phyloP scores from a whole-genome alignment of 2,329 filamentous ascomycete genomes.

The Paraconiothyrium sp. region DNA sequence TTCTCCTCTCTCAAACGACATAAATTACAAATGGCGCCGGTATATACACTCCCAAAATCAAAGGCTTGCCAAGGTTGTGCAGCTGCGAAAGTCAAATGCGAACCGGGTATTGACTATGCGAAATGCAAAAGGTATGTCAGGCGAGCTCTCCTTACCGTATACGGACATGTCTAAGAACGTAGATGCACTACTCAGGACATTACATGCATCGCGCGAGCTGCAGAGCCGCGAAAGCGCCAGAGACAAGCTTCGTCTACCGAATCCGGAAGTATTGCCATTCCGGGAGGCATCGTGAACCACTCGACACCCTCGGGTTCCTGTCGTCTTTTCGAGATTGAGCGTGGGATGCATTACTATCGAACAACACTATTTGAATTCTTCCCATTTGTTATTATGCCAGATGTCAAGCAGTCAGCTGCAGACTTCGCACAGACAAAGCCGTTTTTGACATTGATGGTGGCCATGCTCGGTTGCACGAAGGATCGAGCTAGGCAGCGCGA shows the following conservation, averaged over 20 bases:
- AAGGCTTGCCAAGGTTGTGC: conserved; percentile 23
- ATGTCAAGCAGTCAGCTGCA: not conserved
- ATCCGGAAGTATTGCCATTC: not conserved
- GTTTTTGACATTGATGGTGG: conserved; percentile 22
- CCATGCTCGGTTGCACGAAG: conserved; percentile 25
- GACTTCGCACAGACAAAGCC: conserved; percentile 17
- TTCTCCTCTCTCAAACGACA: not conserved
- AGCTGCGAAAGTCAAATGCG: conserved; percentile 22
- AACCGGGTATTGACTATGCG: conserved; percentile 19
- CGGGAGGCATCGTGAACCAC: not conserved
- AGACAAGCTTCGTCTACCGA: not conserved
- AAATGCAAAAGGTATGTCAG: conserved; percentile 24
- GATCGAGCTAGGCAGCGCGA: conserved; percentile 23
- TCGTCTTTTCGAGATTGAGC: conserved; percentile 16
- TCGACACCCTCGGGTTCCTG: not conserved
- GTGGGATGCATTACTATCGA: conserved; percentile 18
- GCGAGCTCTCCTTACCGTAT: not conserved
- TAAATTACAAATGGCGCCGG: conserved; percentile 14
- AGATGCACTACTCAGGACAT: conserved; percentile 20
- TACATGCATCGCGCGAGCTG: conserved; percentile 17
- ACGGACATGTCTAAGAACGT: not conserved
- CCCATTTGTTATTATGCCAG: conserved; percentile 21
- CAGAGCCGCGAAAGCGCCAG: conserved; percentile 20
- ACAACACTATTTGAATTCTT: conserved; percentile 20
- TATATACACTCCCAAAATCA: conserved; percentile 18